A percentile compares a stretch with the other conserved stretches of the same genome.
phyloP scores from a whole-genome alignment of 148 eudicot genomes.

The Silene latifolia region DNA sequence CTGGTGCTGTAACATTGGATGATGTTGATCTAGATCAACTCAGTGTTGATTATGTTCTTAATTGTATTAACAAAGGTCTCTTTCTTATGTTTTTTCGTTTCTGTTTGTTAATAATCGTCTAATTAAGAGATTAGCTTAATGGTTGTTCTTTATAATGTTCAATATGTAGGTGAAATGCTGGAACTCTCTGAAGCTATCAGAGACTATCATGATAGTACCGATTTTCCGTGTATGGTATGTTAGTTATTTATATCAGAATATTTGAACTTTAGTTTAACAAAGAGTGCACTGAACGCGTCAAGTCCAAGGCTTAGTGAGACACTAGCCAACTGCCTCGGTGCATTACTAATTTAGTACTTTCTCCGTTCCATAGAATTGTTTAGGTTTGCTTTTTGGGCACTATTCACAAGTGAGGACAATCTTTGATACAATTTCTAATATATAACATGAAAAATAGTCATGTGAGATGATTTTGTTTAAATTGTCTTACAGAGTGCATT shows the following conservation, averaged over 20 bases:
- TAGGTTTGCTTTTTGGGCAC: no score
- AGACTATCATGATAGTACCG: slow-evolving; percentile 81
- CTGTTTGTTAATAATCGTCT: background rate
- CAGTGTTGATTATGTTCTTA: slow-evolving; percentile 89
- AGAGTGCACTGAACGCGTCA: no score
- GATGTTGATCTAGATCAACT: slow-evolving; percentile 99
- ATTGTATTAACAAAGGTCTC: slow-evolving; percentile 79
- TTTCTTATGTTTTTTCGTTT: background rate
- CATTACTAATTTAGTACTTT: no score
- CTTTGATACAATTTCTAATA: no score
- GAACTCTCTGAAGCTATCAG: slow-evolving; percentile 97
- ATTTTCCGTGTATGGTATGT: slow-evolving; percentile 79
- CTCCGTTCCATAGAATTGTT: no score
- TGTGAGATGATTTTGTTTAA: no score
- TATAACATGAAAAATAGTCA: no score
- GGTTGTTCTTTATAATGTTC: background rate
- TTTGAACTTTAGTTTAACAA: background rate
- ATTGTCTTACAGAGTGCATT: no score
- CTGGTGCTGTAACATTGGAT: slow-evolving; percentile 96
- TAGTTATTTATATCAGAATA: background rate
- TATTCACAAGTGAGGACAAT: no score
- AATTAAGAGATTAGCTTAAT: no score
- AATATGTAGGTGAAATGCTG: slow-evolving; percentile 76
- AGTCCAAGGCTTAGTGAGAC: background rate
- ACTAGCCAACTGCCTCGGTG: background rate